phyloP scores from a whole-genome alignment of 495 filamentous ascomycete species.

The Podospora pseudoanserina region DNA sequence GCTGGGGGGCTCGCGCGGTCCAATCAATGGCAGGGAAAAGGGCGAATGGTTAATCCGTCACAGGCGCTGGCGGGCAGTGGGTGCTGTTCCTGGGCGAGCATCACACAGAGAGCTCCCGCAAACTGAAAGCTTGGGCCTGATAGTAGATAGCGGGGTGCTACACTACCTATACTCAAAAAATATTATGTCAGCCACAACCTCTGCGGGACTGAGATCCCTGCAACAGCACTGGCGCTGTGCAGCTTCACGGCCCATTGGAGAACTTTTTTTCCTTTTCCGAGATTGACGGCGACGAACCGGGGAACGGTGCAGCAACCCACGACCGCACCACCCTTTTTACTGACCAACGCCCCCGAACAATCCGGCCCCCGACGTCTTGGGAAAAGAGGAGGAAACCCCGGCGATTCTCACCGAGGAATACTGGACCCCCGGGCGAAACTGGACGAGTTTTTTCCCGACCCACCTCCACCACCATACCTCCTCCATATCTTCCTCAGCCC shows the following conservation, averaged over 20 bases:
- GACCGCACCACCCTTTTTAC: slow-evolving; percentile 14
- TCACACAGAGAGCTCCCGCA: background rate
- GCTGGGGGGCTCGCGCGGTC: slow-evolving; percentile 9
- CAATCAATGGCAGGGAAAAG: slow-evolving; percentile 11
- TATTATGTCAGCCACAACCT: slow-evolving; percentile 27
- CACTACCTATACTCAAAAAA: background rate
- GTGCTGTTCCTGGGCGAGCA: background rate
- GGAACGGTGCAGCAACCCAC: slow-evolving; percentile 14
- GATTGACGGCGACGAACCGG: slow-evolving; percentile 22
- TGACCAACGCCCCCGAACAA: background rate
- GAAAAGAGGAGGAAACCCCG: background rate
- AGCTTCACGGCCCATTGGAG: slow-evolving; percentile 20
- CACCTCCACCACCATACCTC: background rate
- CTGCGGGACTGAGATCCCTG: slow-evolving; percentile 24
- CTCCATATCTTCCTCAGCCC: slow-evolving; percentile 5
- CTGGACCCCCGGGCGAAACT: background rate
- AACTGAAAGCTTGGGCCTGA: background rate
- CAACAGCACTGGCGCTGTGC: slow-evolving; percentile 4
- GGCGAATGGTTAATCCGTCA: slow-evolving; percentile 6
- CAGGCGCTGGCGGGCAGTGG: background rate
- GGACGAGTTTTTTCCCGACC: background rate
- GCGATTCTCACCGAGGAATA: background rate
- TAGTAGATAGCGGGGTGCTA: slow-evolving; percentile 1
- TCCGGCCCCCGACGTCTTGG: background rate
- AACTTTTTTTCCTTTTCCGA: slow-evolving; percentile 33